Percentiles rank a stretch among this genome's conserved stretches.
Conservation (phyloP, 169 alveolate species). For the Eimeria tenella region DNA sequence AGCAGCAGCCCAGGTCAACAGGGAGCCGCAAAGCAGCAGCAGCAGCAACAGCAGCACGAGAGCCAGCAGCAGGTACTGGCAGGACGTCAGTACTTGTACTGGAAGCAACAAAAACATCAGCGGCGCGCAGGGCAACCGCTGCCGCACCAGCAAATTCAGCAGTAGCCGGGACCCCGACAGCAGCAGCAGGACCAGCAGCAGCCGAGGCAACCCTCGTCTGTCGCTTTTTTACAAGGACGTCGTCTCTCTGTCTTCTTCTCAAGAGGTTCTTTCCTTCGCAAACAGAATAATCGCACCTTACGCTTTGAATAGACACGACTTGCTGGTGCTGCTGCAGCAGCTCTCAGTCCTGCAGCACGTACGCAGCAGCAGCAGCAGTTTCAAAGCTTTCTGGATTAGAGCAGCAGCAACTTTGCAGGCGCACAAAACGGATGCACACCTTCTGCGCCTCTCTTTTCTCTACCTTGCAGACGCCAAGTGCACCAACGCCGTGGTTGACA, state of each 20-base stretch:
- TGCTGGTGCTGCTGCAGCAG: not conserved
- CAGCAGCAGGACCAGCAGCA: not conserved
- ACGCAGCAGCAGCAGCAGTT: not conserved
- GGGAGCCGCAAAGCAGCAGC: not conserved
- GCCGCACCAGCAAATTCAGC: not conserved
- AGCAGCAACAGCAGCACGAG: too few species aligned
- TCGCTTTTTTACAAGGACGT: not conserved
- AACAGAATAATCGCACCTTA: not conserved
- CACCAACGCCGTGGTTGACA: not conserved
- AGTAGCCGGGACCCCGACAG: not conserved
- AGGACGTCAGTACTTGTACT: not conserved
- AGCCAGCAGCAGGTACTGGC: too few species aligned
- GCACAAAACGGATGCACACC: not conserved
- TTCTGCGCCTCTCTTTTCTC: not conserved
- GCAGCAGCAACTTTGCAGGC: not conserved
- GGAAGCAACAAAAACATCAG: not conserved
- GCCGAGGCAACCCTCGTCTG: not conserved
- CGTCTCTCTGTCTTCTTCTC: not conserved
- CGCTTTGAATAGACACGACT: not conserved
- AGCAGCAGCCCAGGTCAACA: not conserved
- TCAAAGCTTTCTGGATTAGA: not conserved
- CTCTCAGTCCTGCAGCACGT: not conserved
- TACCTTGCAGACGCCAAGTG: not conserved
- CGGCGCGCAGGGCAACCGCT: not conserved
- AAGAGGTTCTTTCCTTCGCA: not conserved